Conservation (phyloP, 331 rosid species). For the Stylosanthes scabra region DNA sequence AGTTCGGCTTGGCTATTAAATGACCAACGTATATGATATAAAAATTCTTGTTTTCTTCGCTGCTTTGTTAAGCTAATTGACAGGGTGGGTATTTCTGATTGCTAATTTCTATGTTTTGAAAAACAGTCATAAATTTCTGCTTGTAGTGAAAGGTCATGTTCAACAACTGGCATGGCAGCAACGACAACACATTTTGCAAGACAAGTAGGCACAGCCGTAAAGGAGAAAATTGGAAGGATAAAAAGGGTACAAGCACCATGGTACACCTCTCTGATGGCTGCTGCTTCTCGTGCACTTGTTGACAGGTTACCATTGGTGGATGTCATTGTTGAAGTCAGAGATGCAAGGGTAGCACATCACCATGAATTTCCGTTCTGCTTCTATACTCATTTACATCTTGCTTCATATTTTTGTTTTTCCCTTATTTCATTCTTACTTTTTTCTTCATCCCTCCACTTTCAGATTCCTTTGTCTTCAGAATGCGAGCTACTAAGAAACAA, state of each 20-base stretch:
- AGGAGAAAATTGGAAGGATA: constrained; percentile 33
- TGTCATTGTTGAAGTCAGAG: constrained; percentile 74
- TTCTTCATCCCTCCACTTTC: constrained; percentile 19
- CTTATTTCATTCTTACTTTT: neutral
- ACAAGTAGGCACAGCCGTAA: constrained; percentile 45
- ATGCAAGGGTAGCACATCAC: constrained; percentile 63
- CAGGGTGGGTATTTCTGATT: neutral
- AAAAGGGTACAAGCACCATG: constrained; percentile 44
- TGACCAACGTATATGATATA: neutral
- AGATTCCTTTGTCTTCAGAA: constrained; percentile 82
- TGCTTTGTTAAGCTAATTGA: neutral
- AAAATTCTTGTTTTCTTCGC: neutral
- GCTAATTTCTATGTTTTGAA: neutral
- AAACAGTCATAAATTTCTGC: constrained; percentile 4
- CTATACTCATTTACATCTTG: neutral
- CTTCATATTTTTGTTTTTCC: neutral
- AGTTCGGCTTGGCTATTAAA: neutral
- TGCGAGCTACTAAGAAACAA: constrained; percentile 48
- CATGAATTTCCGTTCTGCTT: neutral
- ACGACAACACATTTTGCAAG: constrained; percentile 43
- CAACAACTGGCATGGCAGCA: constrained; percentile 47
- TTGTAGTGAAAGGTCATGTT: neutral
- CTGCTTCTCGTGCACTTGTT: constrained; percentile 73
- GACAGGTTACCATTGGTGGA: constrained; percentile 73
- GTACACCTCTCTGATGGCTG: constrained; percentile 69